These are phyloP conservation scores for Coemansia sp. DNA, from an alignment of 192 early-diverging fungal genomes.

Conservation along the genomic window DNA sequence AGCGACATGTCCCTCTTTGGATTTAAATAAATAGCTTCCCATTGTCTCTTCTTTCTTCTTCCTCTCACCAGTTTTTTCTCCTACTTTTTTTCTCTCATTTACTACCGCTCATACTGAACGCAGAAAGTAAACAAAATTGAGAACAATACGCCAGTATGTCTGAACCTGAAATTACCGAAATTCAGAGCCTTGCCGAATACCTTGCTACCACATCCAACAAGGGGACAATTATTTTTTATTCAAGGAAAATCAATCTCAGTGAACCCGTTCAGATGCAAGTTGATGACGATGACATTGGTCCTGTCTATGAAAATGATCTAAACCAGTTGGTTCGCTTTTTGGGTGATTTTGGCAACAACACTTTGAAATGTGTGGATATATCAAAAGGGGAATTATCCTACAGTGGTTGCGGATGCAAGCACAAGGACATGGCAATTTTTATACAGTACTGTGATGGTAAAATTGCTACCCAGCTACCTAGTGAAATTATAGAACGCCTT, in stretches of 20 bases:
- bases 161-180: neutral
- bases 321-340: neutral
- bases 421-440: neutral
- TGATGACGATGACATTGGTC: neutral
- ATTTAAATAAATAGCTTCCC: neutral
- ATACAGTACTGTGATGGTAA: neutral
- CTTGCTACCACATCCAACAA: neutral
- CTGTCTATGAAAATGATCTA: neutral
- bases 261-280: neutral
- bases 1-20: neutral
- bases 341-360: neutral
- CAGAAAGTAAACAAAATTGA: neutral
- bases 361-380: neutral
- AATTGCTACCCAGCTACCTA: neutral
- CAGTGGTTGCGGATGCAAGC: neutral
- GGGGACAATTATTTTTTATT: neutral
- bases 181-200: neutral
- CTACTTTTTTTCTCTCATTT: neutral
- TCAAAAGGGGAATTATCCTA: neutral
- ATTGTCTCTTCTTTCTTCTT: neutral
- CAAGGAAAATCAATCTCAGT: neutral
- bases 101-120: neutral
- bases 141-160: neutral
- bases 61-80: neutral
- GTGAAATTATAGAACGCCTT: neutral